Evolutionary conservation across 176 grass and related monocot species (phyloP).

Genomic region (Phoenix roebelenii): DNA sequence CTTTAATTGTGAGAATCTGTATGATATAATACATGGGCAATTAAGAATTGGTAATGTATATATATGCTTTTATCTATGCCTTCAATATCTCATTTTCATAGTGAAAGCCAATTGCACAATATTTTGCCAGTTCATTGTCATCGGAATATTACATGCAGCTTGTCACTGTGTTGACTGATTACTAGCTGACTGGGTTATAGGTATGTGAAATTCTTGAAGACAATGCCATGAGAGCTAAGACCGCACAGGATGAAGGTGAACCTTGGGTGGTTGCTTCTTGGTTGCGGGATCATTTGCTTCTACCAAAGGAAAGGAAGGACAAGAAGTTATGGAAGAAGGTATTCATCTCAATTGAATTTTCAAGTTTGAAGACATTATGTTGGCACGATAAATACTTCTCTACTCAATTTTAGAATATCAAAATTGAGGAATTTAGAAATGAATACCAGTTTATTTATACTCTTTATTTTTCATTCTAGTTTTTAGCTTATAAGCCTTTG

Average conservation of each 20-base stretch:
- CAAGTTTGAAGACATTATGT: background rate
- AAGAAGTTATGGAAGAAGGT: conserved; percentile 82
- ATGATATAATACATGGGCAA: too few relatives aligned
- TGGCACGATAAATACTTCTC: background rate
- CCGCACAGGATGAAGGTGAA: conserved; percentile 29
- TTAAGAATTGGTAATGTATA: too few relatives aligned
- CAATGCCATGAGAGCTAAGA: conserved; percentile 34
- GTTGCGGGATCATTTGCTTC: conserved; percentile 74
- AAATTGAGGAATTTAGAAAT: too few relatives aligned
- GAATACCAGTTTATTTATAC: too few relatives aligned
- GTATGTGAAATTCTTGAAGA: conserved; percentile 94
- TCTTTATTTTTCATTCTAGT: too few relatives aligned
- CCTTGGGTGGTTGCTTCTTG: conserved; percentile 77
- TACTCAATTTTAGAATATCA: background rate
- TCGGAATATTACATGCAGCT: too few relatives aligned
- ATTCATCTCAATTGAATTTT: conserved; percentile 8
- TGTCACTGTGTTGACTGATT: too few relatives aligned
- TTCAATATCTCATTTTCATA: too few relatives aligned
- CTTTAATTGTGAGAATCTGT: too few relatives aligned
- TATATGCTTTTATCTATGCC: too few relatives aligned
- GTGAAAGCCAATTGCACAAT: background rate
- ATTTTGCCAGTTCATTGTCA: conserved; percentile 3
- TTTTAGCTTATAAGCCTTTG: too few relatives aligned
- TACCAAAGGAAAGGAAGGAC: conserved; percentile 66
- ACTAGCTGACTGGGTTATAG: conserved; percentile 17